Percentiles rank a stretch among this genome's conserved stretches.
Conservation (phyloP, 805 yeast species). For the Candida arabinofermentans region DNA sequence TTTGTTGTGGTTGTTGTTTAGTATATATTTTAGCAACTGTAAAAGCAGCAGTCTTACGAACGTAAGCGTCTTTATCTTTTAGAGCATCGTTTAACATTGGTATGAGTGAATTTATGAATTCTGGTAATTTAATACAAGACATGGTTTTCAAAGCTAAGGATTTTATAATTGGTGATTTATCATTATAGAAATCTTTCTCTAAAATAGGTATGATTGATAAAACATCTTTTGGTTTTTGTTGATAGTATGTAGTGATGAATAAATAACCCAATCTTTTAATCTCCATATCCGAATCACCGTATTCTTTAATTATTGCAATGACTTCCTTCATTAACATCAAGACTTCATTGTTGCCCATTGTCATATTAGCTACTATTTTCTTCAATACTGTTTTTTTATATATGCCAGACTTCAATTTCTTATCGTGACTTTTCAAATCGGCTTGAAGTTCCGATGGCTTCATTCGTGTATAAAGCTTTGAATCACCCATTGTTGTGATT, state of each 20-base stretch:
- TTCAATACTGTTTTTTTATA: conserved; percentile 51
- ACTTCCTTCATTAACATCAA: conserved; percentile 63
- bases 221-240: conserved; percentile 53
- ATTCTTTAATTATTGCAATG: conserved; percentile 40
- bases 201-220: conserved; percentile 53
- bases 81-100: conserved; percentile 33
- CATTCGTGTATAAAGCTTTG: conserved; percentile 24
- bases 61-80: conserved; percentile 48
- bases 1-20: conserved; percentile 44
- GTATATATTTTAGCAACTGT: conserved; percentile 66
- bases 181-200: conserved; percentile 41
- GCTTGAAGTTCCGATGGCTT: conserved; percentile 29
- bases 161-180: conserved; percentile 41
- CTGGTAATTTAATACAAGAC: conserved; percentile 52
- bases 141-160: conserved; percentile 63
- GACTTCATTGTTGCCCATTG: conserved; percentile 79
- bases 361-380: conserved; percentile 77
- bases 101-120: conserved; percentile 46
- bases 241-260: conserved; percentile 58
- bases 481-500: conserved; percentile 26
- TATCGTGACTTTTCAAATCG: conserved; percentile 33
- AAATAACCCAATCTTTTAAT: conserved; percentile 68
- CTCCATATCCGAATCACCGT: conserved; percentile 49
- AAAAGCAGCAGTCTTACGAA: conserved; percentile 67
- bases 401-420: conserved; percentile 34